Base-by-base conservation (phyloP, 2,329 filamentous ascomycete genomes). In the Phialemonium atrogriseum region DNA sequence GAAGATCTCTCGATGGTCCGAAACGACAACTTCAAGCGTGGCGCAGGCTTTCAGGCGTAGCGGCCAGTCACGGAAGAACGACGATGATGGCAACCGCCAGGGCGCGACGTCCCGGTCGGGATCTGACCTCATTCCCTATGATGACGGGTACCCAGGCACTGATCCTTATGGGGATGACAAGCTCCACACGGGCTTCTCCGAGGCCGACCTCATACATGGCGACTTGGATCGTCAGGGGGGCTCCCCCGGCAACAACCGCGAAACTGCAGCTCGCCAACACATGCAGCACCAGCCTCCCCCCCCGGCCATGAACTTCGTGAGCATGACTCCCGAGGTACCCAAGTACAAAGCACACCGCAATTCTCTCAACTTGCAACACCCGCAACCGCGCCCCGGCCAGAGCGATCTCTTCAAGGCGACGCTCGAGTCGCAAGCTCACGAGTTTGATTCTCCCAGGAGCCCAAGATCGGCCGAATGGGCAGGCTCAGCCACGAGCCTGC, bases 1-100 rank as follows among this genome's bases (percentile, higher is more conserved):
- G 15, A 95, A 94, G 63, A 88, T 94, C 40, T 96, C 91, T 5
- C 77, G 91, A 25, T 98, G 91, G 91, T 96, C 89, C 0, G 91
- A 93, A 60, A 96, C 89, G 3, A 98, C 91, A 0, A 75, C 88
- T 4, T 94, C 87, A 1, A 94, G 86, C 38, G 77, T 87, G 25
- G 80, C 84, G 26, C 81, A 82, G 45, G 82, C 80, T 24, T 82
- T 88, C 54, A 76, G 81, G 24, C 76, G 73, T 47, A 84, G 77
- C 50, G 74, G 70, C 46, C 67, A 71, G 25, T 65, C 66, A 4
- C 39, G 38, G 60, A 78, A 64, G 59, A 77, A 66, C 55, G 80
- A 64, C 59, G 78, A 57, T 55, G 77, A 59, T 69, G 70, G 41
- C 19, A 39, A 43, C 10, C 51, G 39, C 34, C 42, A 46, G 36